These are phyloP conservation scores for Rubroboletus pulcherrimus DNA, from an alignment of 768 basidiomycete genomes.

Conservation along the genomic window DNA sequence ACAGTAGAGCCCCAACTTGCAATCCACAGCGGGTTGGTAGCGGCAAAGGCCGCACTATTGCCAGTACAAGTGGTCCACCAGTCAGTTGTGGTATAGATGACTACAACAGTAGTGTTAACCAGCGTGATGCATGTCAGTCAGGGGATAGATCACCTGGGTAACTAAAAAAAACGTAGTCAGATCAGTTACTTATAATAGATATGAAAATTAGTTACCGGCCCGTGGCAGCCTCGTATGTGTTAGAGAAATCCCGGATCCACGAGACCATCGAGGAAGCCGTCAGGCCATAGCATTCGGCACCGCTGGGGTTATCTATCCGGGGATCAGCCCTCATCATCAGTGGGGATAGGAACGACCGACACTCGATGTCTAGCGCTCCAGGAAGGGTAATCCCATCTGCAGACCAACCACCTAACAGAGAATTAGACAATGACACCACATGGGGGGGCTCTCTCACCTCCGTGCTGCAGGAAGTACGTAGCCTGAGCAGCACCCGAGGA, in stretches of 20 bases:
- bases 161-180: slow-evolving; percentile 21
- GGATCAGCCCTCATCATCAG: background rate
- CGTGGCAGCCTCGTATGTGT: slow-evolving; percentile 50
- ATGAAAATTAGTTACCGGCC: slow-evolving; percentile 35
- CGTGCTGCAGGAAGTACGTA: slow-evolving; percentile 52
- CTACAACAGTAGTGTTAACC: slow-evolving; percentile 23
- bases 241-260: slow-evolving; percentile 61
- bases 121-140: slow-evolving; percentile 1
- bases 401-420: slow-evolving; percentile 46
- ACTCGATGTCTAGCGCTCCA: slow-evolving; percentile 61
- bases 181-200: background rate
- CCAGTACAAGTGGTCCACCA: slow-evolving; percentile 72
- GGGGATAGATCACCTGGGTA: slow-evolving; percentile 35
- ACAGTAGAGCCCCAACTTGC: slow-evolving; percentile 48
- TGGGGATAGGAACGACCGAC: slow-evolving; percentile 30
- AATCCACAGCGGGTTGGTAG: slow-evolving; percentile 58
- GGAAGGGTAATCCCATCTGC: slow-evolving; percentile 58
- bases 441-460: slow-evolving; percentile 34
- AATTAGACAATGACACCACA: background rate
- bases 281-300: slow-evolving; percentile 52
- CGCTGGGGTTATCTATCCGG: slow-evolving; percentile 46
- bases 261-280: slow-evolving; percentile 53
- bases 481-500: slow-evolving; percentile 59
- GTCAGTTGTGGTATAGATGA: slow-evolving; percentile 60
- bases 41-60: slow-evolving; percentile 47